Conservation (phyloP, 2,329 filamentous ascomycete genomes). For the Fusarium tanahbumbuense region DNA sequence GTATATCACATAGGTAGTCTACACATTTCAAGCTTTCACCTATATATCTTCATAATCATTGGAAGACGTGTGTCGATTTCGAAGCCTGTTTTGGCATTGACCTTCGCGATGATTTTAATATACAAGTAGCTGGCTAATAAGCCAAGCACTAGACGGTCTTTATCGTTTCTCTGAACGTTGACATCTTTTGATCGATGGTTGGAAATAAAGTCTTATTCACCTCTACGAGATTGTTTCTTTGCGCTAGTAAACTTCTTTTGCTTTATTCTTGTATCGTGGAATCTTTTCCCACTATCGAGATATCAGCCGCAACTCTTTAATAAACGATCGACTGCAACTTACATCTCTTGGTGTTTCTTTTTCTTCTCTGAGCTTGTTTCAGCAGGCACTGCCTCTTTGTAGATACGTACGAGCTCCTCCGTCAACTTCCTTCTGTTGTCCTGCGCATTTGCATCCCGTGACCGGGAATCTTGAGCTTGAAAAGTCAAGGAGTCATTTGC, state of each 20-base stretch:
- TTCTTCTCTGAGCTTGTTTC: constrained; percentile 60
- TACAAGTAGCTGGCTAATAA: not conserved
- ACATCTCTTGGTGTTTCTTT: constrained; percentile 63
- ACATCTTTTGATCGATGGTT: not conserved
- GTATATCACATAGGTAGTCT: not conserved
- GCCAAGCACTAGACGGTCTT: not conserved
- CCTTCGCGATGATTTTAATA: not conserved
- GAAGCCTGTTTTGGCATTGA: not conserved
- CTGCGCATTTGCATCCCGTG: constrained; percentile 62
- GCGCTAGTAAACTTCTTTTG: constrained; percentile 61
- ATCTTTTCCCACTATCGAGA: constrained; percentile 58
- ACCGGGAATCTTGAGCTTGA: constrained; percentile 66
- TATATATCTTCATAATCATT: not conserved
- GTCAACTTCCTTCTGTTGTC: constrained; percentile 64
- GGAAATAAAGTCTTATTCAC: constrained; percentile 43
- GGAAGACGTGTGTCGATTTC: not conserved
- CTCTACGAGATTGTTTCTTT: constrained; percentile 62
- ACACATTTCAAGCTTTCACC: not conserved
- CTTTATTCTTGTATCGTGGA: constrained; percentile 58
- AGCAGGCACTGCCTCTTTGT: constrained; percentile 59
- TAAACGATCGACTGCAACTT: constrained; percentile 24
- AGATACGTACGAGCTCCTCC: constrained; percentile 62
- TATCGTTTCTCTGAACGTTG: not conserved
- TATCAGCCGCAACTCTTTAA: constrained; percentile 11
- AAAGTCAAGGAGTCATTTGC: constrained; percentile 65